These are phyloP conservation scores for Rubus idaeus DNA, from an alignment of 306 rosid genomes.

Conservation along the genomic window DNA sequence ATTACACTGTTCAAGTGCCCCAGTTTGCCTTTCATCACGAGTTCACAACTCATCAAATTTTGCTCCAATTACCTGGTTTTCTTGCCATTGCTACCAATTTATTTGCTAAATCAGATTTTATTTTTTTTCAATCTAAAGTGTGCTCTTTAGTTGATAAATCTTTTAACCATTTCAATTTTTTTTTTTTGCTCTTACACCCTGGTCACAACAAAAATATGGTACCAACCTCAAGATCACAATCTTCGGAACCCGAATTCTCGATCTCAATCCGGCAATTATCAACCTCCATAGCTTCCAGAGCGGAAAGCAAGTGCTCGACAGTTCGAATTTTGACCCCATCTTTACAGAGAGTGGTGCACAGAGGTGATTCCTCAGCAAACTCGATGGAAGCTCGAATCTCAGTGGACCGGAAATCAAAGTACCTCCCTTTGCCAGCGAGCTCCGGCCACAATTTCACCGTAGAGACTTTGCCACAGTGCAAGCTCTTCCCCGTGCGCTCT, in stretches of 20 bases:
- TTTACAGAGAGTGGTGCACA: slow-evolving; percentile 70
- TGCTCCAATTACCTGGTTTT: too few relatives aligned
- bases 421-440: slow-evolving; percentile 69
- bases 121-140: neutral
- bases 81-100: too few relatives aligned
- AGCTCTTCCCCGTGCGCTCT: slow-evolving; percentile 57
- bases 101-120: too few relatives aligned
- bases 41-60: too few relatives aligned
- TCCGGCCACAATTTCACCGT: slow-evolving; percentile 70
- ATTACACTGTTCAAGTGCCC: too few relatives aligned
- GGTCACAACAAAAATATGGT: neutral
- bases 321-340: slow-evolving; percentile 67
- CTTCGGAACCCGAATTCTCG: slow-evolving; percentile 39
- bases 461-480: slow-evolving; percentile 69
- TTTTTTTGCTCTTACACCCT: neutral
- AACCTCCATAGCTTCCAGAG: slow-evolving; percentile 80
- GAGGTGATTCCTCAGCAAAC: slow-evolving; percentile 61
- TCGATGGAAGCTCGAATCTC: slow-evolving; percentile 60
- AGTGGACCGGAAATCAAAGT: slow-evolving; percentile 52
- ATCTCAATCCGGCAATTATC: slow-evolving; percentile 86
- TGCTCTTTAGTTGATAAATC: neutral
- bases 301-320: slow-evolving; percentile 91
- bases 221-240: slow-evolving; percentile 57
- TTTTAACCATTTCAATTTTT: neutral
- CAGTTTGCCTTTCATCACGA: too few relatives aligned